A percentile compares a stretch with the other conserved stretches of the same genome.
Conservation (phyloP, 2,329 filamentous ascomycete species). For the Penicillium hordei region DNA sequence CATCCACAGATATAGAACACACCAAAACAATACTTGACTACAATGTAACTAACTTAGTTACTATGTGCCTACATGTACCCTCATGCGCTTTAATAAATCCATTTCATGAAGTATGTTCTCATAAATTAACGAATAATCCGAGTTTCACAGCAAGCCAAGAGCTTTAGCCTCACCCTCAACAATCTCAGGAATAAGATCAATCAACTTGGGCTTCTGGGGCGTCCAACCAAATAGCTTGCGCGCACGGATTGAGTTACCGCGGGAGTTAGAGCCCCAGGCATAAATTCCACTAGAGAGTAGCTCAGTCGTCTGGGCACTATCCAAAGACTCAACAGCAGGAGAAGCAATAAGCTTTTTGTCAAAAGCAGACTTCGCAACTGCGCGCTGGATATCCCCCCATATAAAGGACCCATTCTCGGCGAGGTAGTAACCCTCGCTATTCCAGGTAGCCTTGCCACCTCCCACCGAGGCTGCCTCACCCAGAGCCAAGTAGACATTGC, state of each 20-base stretch:
- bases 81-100: background rate
- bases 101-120: background rate
- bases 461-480: slow-evolving; percentile 42
- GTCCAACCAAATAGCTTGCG: slow-evolving; percentile 42
- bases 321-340: slow-evolving; percentile 38
- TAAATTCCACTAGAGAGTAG: slow-evolving; percentile 39
- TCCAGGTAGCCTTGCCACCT: slow-evolving; percentile 44
- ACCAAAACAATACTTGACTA: background rate
- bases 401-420: slow-evolving; percentile 45
- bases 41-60: background rate
- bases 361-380: slow-evolving; percentile 48
- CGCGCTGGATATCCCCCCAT: slow-evolving; percentile 42
- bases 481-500: slow-evolving; percentile 38
- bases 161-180: slow-evolving; percentile 51
- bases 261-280: slow-evolving; percentile 41
- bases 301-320: slow-evolving; percentile 42
- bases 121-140: background rate
- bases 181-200: slow-evolving; percentile 56
- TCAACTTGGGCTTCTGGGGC: slow-evolving; percentile 47
- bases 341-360: slow-evolving; percentile 55
- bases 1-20: background rate
- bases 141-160: slow-evolving; percentile 31
- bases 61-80: background rate
- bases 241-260: slow-evolving; percentile 38
- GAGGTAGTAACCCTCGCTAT: slow-evolving; percentile 51